Evolutionary conservation across 371 early-diverging fungal species (phyloP), one percentile per base, ranked within the genome.

Genomic region (Syncephalastrum monosporum): DNA sequence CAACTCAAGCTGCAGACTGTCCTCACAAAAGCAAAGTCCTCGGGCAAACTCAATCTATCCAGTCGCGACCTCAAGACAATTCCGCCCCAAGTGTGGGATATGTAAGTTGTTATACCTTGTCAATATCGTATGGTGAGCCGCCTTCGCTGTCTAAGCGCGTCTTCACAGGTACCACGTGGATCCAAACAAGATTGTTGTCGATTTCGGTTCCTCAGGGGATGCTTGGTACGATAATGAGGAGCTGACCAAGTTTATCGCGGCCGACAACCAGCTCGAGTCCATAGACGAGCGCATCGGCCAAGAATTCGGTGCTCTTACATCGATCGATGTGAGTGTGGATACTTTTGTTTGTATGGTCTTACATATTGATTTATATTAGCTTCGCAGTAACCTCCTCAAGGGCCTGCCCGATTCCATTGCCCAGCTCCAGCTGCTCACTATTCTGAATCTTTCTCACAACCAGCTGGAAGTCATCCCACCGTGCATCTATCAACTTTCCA

Each of bases 31-130:
- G 75, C 79, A 6, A 74, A 76, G 43, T 50, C 63, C 1, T 62
- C 68, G 54, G 91, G 92, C 15, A 82, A 77, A 52, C 72, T 94
- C 38, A 88, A 91, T 60, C 69, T 94, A 15, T 83, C 90, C 17
- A 82, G 79, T 63, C 80, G 88, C 55, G 65, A 69, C 21, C 69
- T 94, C 50, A 71, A 71, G 0, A 71, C 62, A 8, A 65, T 94
- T 17, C 93, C 95, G 0, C 69, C 79, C 17, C 81, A 79, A 44
- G 75, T 91, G 5, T 85, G 82, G 73, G 75, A 74, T 16, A 82
- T 84, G 83, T 71, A 66, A 50, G 60, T 52, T 13, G 17, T 13
- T 6, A 4, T 50, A 43, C 10, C 7, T 14, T 25, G 50, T 16
- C 16, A 14, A 19, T 13, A 42, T 8, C 12, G 19, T 21, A 21